Evolutionary conservation across 345 rosid genomes (phyloP), one percentile per base, ranked within the genome.

Genomic region (Linum usitatissimum): DNA sequence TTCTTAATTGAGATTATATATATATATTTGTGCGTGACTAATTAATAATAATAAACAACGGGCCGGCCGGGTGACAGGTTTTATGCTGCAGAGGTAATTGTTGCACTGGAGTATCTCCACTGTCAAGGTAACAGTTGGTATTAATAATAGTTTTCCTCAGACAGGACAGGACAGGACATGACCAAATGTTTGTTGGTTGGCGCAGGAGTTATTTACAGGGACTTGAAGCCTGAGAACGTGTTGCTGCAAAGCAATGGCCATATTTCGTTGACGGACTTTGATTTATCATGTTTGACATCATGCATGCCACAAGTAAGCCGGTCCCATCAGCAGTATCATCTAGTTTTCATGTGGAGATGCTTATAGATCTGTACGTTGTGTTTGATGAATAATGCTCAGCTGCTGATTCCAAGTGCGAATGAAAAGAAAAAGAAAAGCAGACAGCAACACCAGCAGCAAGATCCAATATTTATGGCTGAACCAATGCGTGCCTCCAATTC

Each of bases 401-500:
- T 92, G 61, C 73, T 89, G 70, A 65, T 92, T 71, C 93, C 86
- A 18, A 55, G 75, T 48, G 30, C 51, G 21, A 81, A 82, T 45
- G 93, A 81, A 66, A 87, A 85, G 79, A 88, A 75, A 69, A 88
- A 72, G 66, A 79, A 69, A 60, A 77, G 68, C 0, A 87, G 72
- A 34, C 38, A 34, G 38, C 4, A 1, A 4, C 38, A 34, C 67
- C 66, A 66, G 9, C 85, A 73, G 45, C 81, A 84, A 67, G 71
- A 40, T 67, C 98, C 96, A 57, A 69, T 92, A 71, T 92, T 92
- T 78, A 65, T 89, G 86, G 95, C 95, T 59, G 96, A 92, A 77
- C 96, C 98, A 1, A 78, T 87, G 90, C 84, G 98, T 66, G 97
- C 96, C 62, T 92, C 98, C 20, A 92, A 87, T 73, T 92, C 98